Conservation (phyloP, 495 filamentous ascomycete species). For the Trichoderma gamsii region DNA sequence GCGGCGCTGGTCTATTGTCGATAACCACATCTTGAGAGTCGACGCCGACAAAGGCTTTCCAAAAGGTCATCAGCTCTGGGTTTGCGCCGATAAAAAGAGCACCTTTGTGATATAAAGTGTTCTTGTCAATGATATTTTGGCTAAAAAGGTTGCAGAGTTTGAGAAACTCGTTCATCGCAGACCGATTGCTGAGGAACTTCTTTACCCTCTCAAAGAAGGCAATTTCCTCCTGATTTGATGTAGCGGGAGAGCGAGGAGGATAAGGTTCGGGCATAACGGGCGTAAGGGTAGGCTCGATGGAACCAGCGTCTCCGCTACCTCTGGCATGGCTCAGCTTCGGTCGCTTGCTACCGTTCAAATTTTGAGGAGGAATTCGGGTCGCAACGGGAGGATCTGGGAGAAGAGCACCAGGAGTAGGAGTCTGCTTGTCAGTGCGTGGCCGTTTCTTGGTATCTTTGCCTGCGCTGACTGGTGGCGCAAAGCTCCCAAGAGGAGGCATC, state of each 20-base stretch:
- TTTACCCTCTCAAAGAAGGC: conserved; percentile 94
- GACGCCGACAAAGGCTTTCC: conserved; percentile 70
- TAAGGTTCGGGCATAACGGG: conserved; percentile 83
- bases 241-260: conserved; percentile 60
- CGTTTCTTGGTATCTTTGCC: conserved; percentile 75
- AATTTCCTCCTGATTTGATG: conserved; percentile 65
- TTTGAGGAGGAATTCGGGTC: conserved; percentile 30
- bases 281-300: conserved; percentile 80
- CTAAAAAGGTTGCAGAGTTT: conserved; percentile 93
- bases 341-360: conserved; percentile 45
- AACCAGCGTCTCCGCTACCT: conserved; percentile 54
- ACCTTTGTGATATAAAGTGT: conserved; percentile 72
- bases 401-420: conserved; percentile 24
- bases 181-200: conserved; percentile 90
- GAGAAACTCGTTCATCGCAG: conserved; percentile 86
- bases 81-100: conserved; percentile 83
- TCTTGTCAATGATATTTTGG: conserved; percentile 79
- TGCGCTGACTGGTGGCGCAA: conserved; percentile 74
- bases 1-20: conserved; percentile 66
- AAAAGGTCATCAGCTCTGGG: conserved; percentile 75
- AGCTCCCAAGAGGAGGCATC: conserved; percentile 92
- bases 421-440: conserved; percentile 38
- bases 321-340: conserved; percentile 58
- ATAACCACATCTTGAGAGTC: conserved; percentile 70
- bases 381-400: conserved; percentile 32